phyloP scores from a whole-genome alignment of 306 rosid species.

The Cicer yamashitae region DNA sequence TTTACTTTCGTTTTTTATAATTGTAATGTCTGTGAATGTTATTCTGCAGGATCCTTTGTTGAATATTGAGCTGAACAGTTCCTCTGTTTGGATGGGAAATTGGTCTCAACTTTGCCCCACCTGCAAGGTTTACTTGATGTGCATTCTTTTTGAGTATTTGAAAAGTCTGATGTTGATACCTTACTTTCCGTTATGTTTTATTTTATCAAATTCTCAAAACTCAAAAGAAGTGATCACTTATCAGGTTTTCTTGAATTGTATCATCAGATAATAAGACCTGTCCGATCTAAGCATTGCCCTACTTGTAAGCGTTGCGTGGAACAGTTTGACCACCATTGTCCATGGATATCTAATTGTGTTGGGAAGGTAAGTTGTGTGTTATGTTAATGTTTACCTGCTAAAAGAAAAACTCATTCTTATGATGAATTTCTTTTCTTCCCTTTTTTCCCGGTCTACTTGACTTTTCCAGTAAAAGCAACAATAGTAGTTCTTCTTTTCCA shows the following conservation, averaged over 20 bases:
- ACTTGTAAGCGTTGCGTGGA: conserved; percentile 91
- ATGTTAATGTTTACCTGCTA: conserved; percentile 7
- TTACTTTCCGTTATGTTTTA: conserved; percentile 21
- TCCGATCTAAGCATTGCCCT: conserved; percentile 96
- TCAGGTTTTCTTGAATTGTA: conserved; percentile 51
- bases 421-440: conserved; percentile 5
- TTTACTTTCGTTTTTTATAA: neutral
- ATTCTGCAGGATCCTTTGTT: conserved; percentile 77
- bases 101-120: conserved; percentile 99
- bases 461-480: conserved; percentile 30
- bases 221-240: conserved; percentile 46
- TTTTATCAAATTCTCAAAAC: conserved; percentile 41
- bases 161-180: conserved; percentile 19
- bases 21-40: conserved; percentile 25
- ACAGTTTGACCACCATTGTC: conserved; percentile 99
- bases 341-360: conserved; percentile 99
- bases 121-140: conserved; percentile 75
- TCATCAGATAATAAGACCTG: conserved; percentile 87
- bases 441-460: neutral
- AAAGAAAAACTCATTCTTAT: conserved; percentile 31
- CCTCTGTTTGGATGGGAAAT: conserved; percentile 86
- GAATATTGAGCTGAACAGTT: conserved; percentile 75
- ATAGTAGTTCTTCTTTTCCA: conserved; percentile 5
- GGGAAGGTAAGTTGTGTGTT: conserved; percentile 73
- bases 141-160: conserved; percentile 42